Base-by-base conservation (phyloP, 306 rosid species). In the Astragalus membranaceus region DNA sequence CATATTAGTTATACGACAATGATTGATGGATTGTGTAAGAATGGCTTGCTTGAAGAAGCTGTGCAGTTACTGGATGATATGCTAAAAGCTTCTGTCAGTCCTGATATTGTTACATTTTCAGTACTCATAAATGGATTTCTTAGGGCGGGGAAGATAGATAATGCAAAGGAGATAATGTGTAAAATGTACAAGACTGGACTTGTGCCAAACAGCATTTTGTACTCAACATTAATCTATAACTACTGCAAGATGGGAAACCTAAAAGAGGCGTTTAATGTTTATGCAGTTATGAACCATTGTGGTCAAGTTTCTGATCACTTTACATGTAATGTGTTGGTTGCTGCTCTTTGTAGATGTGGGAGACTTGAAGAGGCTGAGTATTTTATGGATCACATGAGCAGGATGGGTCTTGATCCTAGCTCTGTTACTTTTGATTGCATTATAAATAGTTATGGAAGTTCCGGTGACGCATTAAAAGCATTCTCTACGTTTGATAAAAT, bases 101-200 rank as follows among this genome's bases (percentile, higher is more conserved):
- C 89, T 44, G 96, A 87, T 79, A 63, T 84, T 52, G 49, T 85
- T 59, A 85, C 89, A 59, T 87, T 85, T 85, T 85, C 94, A 1
- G 89, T 79, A 74, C 89, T 90, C n/a, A 84, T 90, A 68, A 87
- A 84, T 82, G 96, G 89, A 72, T 83, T 84, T 76, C 83, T 85
- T 67, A 84, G 66, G 70, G 85, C 11, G 64, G 81, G 87, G 81
- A 87, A 79, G 84, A 46, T 87, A 69, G 84, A 74, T 56, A 78
- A 74, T 47, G 94, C 80, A 16, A 88, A 84, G 80, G 91, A 87
- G 84, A 77, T 84, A 14, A 57, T 87, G 82, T 80, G 91, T 77
- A 85, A 77, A 85, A 77, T 90, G 80, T 88, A 77, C 63, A 90
- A 56, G 77, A 78, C 80, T 17, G 91, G 86, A 56, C 33, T 84